These are phyloP conservation scores for Pseudognaphalium luteoalbum DNA, from an alignment of 129 eudicot species.

Conservation along the genomic window DNA sequence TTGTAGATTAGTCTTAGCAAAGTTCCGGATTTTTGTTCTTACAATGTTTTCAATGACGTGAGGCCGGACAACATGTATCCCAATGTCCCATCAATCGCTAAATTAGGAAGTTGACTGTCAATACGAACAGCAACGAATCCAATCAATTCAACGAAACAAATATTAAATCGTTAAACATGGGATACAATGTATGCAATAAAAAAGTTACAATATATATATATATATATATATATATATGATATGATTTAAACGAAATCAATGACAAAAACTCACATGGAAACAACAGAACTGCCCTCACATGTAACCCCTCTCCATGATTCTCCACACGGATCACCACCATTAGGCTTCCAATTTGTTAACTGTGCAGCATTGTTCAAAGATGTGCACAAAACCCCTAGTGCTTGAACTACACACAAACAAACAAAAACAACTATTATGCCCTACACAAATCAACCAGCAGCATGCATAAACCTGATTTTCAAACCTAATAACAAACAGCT, in stretches of 20 bases:
- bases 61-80: slow-evolving; percentile 79
- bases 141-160: slow-evolving; percentile 2
- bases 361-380: slow-evolving; percentile 76
- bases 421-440: neutral
- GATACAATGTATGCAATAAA: neutral
- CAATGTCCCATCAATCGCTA: slow-evolving; percentile 81
- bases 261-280: slow-evolving; percentile 65
- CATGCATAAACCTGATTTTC: neutral
- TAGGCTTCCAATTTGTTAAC: slow-evolving; percentile 76
- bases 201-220: neutral
- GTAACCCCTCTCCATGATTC: slow-evolving; percentile 94
- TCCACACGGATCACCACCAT: slow-evolving; percentile 88
- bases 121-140: slow-evolving; percentile 28
- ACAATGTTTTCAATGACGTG: slow-evolving; percentile 72
- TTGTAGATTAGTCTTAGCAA: neutral
- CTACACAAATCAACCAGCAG: neutral
- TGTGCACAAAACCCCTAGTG: slow-evolving; percentile 73
- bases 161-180: neutral
- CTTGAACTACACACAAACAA: slow-evolving; percentile 52
- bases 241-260: neutral
- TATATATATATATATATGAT: too few species aligned
- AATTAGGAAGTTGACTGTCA: slow-evolving; percentile 74
- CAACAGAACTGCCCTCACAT: slow-evolving; percentile 77
- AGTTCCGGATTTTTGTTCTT: slow-evolving; percentile 25
- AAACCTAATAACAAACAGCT: too few species aligned